These are phyloP conservation scores for Moelleriella libera DNA, from an alignment of 2,329 filamentous ascomycete genomes.

Conservation along the genomic window DNA sequence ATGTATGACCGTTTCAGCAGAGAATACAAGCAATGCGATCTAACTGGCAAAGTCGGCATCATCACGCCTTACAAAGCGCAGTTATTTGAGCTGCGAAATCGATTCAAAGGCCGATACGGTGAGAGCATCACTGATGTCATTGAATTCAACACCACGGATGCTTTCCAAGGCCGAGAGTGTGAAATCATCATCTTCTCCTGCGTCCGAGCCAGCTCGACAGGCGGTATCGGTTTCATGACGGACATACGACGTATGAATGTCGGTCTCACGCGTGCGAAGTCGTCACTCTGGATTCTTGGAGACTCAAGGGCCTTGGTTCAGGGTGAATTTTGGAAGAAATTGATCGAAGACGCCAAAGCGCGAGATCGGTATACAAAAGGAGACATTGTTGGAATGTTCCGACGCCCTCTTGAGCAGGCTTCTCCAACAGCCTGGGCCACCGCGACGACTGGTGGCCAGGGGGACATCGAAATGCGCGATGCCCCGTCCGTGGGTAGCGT, in stretches of 20 bases:
- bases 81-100: slow-evolving; percentile 60
- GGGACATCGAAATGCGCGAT: slow-evolving; percentile 5
- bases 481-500: neutral
- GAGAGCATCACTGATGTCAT: slow-evolving; percentile 61
- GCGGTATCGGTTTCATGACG: slow-evolving; percentile 96
- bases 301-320: slow-evolving; percentile 77
- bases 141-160: slow-evolving; percentile 98
- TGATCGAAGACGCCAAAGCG: slow-evolving; percentile 67
- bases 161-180: slow-evolving; percentile 91
- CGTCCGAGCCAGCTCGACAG: slow-evolving; percentile 79
- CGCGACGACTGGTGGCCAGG: neutral
- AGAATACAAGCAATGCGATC: slow-evolving; percentile 56
- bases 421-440: slow-evolving; percentile 10
- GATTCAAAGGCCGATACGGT: slow-evolving; percentile 62
- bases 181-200: slow-evolving; percentile 99
- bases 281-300: slow-evolving; percentile 89
- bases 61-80: slow-evolving; percentile 98
- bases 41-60: slow-evolving; percentile 79
- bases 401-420: slow-evolving; percentile 25
- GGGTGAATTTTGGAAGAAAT: slow-evolving; percentile 78
- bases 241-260: slow-evolving; percentile 99
- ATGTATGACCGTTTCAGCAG: slow-evolving; percentile 67
- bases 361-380: slow-evolving; percentile 67
- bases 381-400: slow-evolving; percentile 35
- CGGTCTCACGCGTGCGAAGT: slow-evolving; percentile 90